Percentiles rank a stretch among this genome's conserved stretches.
phyloP scores from a whole-genome alignment of 176 grass and related monocot genomes.

The Saccharum officinarum region DNA sequence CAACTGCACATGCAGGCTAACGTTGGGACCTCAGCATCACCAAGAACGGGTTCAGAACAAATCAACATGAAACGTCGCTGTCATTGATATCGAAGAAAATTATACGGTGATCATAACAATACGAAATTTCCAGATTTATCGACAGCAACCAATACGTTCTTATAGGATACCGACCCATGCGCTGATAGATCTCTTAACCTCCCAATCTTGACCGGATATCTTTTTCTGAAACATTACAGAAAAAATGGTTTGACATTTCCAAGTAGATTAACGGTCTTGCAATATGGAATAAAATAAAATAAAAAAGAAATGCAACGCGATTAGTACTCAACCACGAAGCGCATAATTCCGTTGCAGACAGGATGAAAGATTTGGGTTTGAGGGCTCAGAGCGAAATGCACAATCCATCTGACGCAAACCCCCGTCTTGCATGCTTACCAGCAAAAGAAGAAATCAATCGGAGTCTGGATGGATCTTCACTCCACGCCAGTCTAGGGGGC shows the following conservation, averaged over 20 bases:
- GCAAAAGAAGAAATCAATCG: neutral
- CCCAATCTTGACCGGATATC: neutral
- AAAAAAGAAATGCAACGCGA: neutral
- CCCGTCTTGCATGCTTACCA: slow-evolving; percentile 11
- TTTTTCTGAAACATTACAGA: neutral
- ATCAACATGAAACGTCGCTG: neutral
- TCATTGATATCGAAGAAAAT: neutral
- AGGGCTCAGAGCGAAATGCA: neutral
- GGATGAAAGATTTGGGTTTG: neutral
- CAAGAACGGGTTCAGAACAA: neutral
- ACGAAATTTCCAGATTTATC: neutral
- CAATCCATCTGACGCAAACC: neutral
- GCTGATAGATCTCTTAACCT: neutral
- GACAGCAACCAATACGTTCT: neutral
- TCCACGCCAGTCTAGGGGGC: neutral
- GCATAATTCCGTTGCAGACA: neutral
- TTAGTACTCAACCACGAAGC: neutral
- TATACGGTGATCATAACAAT: neutral
- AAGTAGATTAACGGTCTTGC: neutral
- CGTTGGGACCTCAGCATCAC: neutral
- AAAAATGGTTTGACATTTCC: neutral
- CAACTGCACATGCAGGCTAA: slow-evolving; percentile 16
- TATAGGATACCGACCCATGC: neutral
- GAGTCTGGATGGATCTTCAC: neutral
- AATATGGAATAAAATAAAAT: neutral